Conservation (phyloP, 2,329 filamentous ascomycete species). For the Exophiala xenobiotica region DNA sequence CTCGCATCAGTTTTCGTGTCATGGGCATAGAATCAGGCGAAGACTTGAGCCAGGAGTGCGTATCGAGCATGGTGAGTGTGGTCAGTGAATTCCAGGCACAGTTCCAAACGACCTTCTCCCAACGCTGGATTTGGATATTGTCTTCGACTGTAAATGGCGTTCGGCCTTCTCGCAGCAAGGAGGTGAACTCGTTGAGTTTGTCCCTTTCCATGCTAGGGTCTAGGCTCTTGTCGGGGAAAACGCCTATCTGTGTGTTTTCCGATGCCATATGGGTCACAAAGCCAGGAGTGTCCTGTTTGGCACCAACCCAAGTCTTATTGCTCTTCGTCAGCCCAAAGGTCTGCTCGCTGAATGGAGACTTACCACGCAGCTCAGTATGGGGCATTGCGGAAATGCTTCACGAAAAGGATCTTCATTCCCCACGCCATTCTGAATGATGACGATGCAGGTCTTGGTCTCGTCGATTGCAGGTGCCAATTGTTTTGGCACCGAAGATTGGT, state of each 20-base stretch:
- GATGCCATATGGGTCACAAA: slow-evolving; percentile 51
- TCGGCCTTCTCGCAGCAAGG: slow-evolving; percentile 42
- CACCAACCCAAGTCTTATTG: slow-evolving; percentile 53
- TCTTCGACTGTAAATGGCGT: slow-evolving; percentile 40
- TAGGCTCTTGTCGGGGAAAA: slow-evolving; percentile 45
- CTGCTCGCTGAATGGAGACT: slow-evolving; percentile 28
- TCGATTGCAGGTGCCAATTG: slow-evolving; percentile 40
- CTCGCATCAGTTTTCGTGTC: slow-evolving; percentile 43
- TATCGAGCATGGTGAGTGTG: slow-evolving; percentile 44
- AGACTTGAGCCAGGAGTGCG: slow-evolving; percentile 44
- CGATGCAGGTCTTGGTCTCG: slow-evolving; percentile 36
- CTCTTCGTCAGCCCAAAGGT: neutral
- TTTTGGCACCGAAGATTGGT: slow-evolving; percentile 41
- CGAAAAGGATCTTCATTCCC: slow-evolving; percentile 44
- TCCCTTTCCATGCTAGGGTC: slow-evolving; percentile 36
- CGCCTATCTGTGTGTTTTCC: slow-evolving; percentile 57
- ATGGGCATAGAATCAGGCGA: slow-evolving; percentile 41
- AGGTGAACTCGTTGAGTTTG: slow-evolving; percentile 44
- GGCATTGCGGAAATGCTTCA: slow-evolving; percentile 33
- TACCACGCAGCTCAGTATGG: slow-evolving; percentile 45
- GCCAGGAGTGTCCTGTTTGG: slow-evolving; percentile 51
- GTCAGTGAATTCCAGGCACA: slow-evolving; percentile 45
- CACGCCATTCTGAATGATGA: slow-evolving; percentile 44
- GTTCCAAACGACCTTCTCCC: slow-evolving; percentile 47
- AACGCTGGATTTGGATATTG: slow-evolving; percentile 40